Percentiles rank a stretch among this genome's conserved stretches.
phyloP scores from a whole-genome alignment of 371 early-diverging fungal genomes.

The Apophysomyces variabilis region DNA sequence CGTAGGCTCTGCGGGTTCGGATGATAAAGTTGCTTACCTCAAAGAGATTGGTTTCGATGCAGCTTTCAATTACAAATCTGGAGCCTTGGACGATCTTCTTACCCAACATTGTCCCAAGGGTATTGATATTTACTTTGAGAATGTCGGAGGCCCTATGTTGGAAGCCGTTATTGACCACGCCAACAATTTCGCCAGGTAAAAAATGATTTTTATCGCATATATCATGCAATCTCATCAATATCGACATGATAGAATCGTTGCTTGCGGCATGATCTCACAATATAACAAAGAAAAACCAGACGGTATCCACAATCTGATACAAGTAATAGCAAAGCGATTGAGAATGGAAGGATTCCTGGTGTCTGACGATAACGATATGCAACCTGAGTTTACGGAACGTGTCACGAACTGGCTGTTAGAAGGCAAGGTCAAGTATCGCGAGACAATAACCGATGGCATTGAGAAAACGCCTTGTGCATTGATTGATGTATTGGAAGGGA shows the following conservation, averaged over 20 bases:
- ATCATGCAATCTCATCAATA: background rate
- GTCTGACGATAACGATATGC: conserved; percentile 26
- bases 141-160: conserved; percentile 75
- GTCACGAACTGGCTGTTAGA: conserved; percentile 61
- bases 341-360: conserved; percentile 75
- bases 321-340: conserved; percentile 48
- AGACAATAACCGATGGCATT: conserved; percentile 68
- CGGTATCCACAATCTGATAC: conserved; percentile 37
- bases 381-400: conserved; percentile 54
- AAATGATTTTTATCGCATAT: background rate
- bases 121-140: conserved; percentile 78
- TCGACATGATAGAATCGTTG: conserved; percentile 34
- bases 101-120: conserved; percentile 64
- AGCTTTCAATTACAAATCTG: conserved; percentile 87
- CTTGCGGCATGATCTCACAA: conserved; percentile 76
- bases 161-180: conserved; percentile 61
- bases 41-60: conserved; percentile 69
- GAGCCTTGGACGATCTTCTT: conserved; percentile 46
- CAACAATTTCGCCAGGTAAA: conserved; percentile 57
- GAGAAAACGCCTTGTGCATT: conserved; percentile 76
- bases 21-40: conserved; percentile 79
- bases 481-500: conserved; percentile 70
- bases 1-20: conserved; percentile 79
- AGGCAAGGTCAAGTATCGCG: conserved; percentile 64
- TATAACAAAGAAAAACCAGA: conserved; percentile 54